phyloP scores from a whole-genome alignment of 306 rosid species.

The Mimosa pudica region DNA sequence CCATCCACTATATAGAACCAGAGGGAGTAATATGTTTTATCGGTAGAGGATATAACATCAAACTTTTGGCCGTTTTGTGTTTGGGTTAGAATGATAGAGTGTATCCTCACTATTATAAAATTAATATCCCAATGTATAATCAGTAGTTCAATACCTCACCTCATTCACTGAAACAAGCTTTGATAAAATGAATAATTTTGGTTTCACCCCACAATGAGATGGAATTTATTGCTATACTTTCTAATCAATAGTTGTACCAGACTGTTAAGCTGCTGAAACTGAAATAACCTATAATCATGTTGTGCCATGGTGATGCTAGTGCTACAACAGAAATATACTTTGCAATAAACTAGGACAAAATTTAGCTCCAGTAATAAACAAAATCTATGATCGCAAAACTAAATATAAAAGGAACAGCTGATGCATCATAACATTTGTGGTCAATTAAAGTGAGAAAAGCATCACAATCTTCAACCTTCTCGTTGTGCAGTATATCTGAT shows the following conservation, averaged over 20 bases:
- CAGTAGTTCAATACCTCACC: neutral
- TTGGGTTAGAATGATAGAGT: neutral
- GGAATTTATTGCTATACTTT: neutral
- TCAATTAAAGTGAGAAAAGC: neutral
- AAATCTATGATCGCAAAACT: neutral
- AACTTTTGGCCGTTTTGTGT: neutral
- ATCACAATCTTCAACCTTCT: conserved; percentile 1
- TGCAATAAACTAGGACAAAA: neutral
- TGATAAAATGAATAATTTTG: neutral
- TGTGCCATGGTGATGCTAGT: neutral
- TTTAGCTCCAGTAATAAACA: neutral
- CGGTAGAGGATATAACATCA: neutral
- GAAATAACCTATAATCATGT: neutral
- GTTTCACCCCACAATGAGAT: neutral
- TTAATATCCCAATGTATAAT: neutral
- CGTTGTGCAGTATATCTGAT: neutral
- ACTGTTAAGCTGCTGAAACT: neutral
- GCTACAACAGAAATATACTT: neutral
- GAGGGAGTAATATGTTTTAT: too few relatives aligned
- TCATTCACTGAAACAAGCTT: neutral
- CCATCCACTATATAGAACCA: too few relatives aligned
- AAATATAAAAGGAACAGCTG: conserved; percentile 6
- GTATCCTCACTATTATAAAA: neutral
- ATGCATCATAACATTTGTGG: neutral
- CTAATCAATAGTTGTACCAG: neutral